phyloP scores from a whole-genome alignment of 1,284 basidiomycete genomes.

The Rhizoctonia solani region DNA sequence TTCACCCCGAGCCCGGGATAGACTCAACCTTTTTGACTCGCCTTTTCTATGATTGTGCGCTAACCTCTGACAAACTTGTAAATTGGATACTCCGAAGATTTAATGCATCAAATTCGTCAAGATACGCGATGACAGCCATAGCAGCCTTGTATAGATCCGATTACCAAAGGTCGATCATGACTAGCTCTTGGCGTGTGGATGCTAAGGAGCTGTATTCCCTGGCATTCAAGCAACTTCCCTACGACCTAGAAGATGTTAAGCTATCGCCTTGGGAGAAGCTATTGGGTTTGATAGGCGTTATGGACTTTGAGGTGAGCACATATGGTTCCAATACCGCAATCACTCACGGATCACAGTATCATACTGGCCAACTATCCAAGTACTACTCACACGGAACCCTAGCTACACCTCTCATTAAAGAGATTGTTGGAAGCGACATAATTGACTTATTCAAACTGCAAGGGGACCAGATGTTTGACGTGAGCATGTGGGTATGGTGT shows the following conservation, averaged over 20 bases:
- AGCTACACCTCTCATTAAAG: conserved; percentile 1
- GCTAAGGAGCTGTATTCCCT: background rate
- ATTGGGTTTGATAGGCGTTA: background rate
- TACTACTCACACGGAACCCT: background rate
- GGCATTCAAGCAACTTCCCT: background rate
- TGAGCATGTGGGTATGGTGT: background rate
- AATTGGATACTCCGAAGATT: background rate
- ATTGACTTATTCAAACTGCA: conserved; percentile 6
- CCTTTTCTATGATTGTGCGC: background rate
- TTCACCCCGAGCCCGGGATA: background rate
- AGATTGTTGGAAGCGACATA: background rate
- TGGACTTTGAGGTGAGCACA: no score
- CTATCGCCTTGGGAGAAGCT: background rate
- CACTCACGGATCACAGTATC: conserved; percentile 1
- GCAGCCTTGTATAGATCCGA: background rate
- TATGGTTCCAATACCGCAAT: no score
- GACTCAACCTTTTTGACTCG: background rate
- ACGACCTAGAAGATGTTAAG: background rate
- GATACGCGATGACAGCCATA: conserved; percentile 8
- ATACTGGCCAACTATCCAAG: background rate
- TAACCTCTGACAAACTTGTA: background rate
- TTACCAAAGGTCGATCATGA: background rate
- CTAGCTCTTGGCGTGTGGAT: background rate
- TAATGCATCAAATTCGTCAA: background rate
- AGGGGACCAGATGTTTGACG: conserved; percentile 2